Evolutionary conservation across 2,329 filamentous ascomycete species (phyloP).

Genomic region (Aureobasidium sp.): DNA sequence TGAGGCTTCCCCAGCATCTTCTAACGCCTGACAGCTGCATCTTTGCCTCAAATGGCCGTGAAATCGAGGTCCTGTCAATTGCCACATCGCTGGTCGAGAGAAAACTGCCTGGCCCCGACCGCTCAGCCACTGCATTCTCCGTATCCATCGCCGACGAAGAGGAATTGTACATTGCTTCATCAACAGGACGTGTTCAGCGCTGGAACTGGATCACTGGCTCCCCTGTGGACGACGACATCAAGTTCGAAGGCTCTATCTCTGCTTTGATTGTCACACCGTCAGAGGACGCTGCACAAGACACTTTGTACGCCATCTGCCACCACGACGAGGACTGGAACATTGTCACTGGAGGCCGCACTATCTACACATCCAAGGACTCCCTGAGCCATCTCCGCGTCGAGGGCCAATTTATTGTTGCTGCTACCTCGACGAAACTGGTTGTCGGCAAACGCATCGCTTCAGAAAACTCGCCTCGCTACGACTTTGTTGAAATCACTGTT

Average conservation of each 20-base stretch:
- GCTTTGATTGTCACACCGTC: constrained; percentile 18
- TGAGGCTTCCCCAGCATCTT: constrained; percentile 9
- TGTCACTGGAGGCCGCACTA: constrained; percentile 28
- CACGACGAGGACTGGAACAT: constrained; percentile 29
- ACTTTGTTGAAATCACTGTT: constrained; percentile 45
- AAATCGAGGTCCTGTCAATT: constrained; percentile 73
- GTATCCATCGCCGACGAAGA: constrained; percentile 43
- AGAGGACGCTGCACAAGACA: constrained; percentile 23
- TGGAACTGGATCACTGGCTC: constrained; percentile 50
- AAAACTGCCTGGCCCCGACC: constrained; percentile 50
- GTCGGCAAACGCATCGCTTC: constrained; percentile 45
- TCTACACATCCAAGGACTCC: constrained; percentile 27
- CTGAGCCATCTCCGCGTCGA: constrained; percentile 36
- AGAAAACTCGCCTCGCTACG: constrained; percentile 24
- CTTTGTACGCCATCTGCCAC: constrained; percentile 30
- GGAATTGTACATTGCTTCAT: constrained; percentile 45
- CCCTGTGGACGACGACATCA: constrained; percentile 14
- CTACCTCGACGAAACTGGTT: constrained; percentile 46
- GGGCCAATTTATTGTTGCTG: constrained; percentile 49
- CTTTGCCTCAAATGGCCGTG: constrained; percentile 64
- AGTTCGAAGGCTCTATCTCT: constrained; percentile 14
- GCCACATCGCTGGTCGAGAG: constrained; percentile 72
- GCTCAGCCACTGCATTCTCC: constrained; percentile 42
- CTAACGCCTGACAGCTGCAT: constrained; percentile 50
- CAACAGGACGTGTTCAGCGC: constrained; percentile 41